These are phyloP conservation scores for Neurospora sp. DNA, from an alignment of 495 filamentous ascomycete species.

Conservation along the genomic window DNA sequence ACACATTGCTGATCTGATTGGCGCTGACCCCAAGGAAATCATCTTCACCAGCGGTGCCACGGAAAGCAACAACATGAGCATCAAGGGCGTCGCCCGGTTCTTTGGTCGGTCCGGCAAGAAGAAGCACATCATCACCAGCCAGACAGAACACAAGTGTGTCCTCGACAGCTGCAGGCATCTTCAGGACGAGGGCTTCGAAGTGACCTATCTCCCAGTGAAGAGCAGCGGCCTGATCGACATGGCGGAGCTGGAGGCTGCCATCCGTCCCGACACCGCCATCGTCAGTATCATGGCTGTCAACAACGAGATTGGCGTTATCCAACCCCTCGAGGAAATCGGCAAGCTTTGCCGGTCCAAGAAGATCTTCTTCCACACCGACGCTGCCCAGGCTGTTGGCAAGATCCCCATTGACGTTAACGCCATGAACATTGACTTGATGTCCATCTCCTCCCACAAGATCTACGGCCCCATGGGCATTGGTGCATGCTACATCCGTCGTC, in stretches of 20 bases:
- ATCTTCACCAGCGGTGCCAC: constrained; percentile 98
- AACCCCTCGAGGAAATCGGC: constrained; percentile 89
- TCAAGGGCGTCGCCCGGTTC: constrained; percentile 95
- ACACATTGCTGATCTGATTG: constrained; percentile 77
- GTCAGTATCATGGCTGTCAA: constrained; percentile 99
- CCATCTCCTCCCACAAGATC: constrained; percentile 97
- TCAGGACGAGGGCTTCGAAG: constrained; percentile 91
- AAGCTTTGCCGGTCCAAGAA: constrained; percentile 84
- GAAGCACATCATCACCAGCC: constrained; percentile 93
- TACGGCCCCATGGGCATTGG: constrained; percentile 97
- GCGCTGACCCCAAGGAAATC: constrained; percentile 93
- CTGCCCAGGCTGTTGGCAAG: constrained; percentile 92
- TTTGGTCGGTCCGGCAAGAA: constrained; percentile 89
- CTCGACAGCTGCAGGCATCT: constrained; percentile 93
- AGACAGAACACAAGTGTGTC: constrained; percentile 99
- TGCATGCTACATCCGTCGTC: constrained; percentile 86
- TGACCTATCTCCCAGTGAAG: constrained; percentile 90
- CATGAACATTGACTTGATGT: constrained; percentile 96
- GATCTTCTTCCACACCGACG: constrained; percentile 98
- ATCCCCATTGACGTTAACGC: constrained; percentile 94
- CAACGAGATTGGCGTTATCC: constrained; percentile 98
- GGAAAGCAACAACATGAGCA: constrained; percentile 98
- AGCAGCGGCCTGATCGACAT: constrained; percentile 74
- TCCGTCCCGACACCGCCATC: constrained; percentile 80
- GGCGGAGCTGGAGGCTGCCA: constrained; percentile 78